These are phyloP conservation scores for Gossypium ekmanianum DNA, from an alignment of 345 rosid species.

Conservation along the genomic window DNA sequence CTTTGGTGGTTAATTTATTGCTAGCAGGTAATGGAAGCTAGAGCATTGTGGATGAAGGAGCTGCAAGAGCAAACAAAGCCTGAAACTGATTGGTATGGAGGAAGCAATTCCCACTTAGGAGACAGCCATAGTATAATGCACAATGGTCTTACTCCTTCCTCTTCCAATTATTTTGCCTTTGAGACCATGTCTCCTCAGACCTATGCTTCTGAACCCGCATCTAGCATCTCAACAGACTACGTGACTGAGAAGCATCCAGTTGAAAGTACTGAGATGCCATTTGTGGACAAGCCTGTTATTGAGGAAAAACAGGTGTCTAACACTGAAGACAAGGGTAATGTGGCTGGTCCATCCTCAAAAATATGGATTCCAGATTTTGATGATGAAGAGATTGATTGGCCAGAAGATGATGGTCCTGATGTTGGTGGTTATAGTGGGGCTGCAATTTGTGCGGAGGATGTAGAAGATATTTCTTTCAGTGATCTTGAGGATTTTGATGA, in stretches of 20 bases:
- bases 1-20: slow-evolving; percentile 1
- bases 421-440: slow-evolving; percentile 31
- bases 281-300: slow-evolving; percentile 58
- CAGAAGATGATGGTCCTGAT: slow-evolving; percentile 69
- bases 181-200: slow-evolving; percentile 28
- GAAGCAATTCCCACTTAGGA: slow-evolving; percentile 28
- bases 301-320: slow-evolving; percentile 48
- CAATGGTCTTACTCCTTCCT: slow-evolving; percentile 29
- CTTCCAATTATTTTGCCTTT: slow-evolving; percentile 26
- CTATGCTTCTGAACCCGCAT: slow-evolving; percentile 33
- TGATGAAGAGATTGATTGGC: slow-evolving; percentile 73
- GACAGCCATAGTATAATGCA: slow-evolving; percentile 17
- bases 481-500: slow-evolving; percentile 77
- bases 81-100: slow-evolving; percentile 43
- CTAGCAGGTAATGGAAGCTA: slow-evolving; percentile 72
- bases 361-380: slow-evolving; percentile 44
- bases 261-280: slow-evolving; percentile 44
- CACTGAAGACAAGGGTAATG: slow-evolving; percentile 31
- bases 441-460: slow-evolving; percentile 39
- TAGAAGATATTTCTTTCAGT: slow-evolving; percentile 91
- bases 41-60: slow-evolving; percentile 74
- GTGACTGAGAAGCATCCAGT: slow-evolving; percentile 63
- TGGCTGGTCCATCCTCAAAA: slow-evolving; percentile 31
- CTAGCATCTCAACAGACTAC: slow-evolving; percentile 32
- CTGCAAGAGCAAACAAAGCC: slow-evolving; percentile 55